Percentiles rank a stretch among this genome's conserved stretches.
Conservation (phyloP, 2,329 filamentous ascomycete species). For the Periglandula ipomoeae region DNA sequence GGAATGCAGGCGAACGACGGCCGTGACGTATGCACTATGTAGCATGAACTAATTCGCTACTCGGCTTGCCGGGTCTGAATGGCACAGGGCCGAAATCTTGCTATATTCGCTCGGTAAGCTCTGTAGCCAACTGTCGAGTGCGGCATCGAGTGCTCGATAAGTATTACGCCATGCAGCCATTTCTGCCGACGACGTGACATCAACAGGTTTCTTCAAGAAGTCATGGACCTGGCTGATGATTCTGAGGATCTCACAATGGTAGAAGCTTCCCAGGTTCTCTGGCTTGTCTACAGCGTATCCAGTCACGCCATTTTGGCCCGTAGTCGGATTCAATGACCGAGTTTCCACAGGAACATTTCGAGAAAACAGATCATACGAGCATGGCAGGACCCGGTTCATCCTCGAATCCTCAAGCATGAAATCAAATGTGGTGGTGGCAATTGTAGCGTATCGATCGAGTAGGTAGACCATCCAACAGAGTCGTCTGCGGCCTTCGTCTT, state of each 20-base stretch:
- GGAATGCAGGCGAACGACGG: conserved; percentile 34
- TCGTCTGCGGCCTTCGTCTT: conserved; percentile 32
- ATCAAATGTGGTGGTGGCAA: conserved; percentile 31
- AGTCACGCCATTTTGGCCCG: conserved; percentile 16
- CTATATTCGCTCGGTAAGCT: conserved; percentile 34
- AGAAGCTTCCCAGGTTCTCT: conserved; percentile 35
- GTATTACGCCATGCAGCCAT: conserved; percentile 32
- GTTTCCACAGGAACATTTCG: conserved; percentile 34
- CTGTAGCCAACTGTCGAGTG: conserved; percentile 32
- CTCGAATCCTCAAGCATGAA: conserved; percentile 31
- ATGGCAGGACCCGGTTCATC: conserved; percentile 32
- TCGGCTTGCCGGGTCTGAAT: conserved; percentile 34
- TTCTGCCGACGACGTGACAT: conserved; percentile 27
- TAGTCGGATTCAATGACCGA: conserved; percentile 18
- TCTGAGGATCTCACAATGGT: conserved; percentile 34
- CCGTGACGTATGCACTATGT: conserved; percentile 34
- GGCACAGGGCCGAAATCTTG: conserved; percentile 35
- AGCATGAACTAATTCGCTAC: conserved; percentile 39
- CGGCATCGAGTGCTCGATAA: conserved; percentile 28
- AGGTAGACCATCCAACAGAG: conserved; percentile 37
- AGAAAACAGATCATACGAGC: conserved; percentile 35
- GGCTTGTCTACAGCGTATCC: conserved; percentile 26
- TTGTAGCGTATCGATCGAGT: conserved; percentile 33
- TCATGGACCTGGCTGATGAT: conserved; percentile 34
- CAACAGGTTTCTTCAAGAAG: conserved; percentile 31